phyloP scores from a whole-genome alignment of 805 yeast genomes.

The Torulaspora microellipsoides region DNA sequence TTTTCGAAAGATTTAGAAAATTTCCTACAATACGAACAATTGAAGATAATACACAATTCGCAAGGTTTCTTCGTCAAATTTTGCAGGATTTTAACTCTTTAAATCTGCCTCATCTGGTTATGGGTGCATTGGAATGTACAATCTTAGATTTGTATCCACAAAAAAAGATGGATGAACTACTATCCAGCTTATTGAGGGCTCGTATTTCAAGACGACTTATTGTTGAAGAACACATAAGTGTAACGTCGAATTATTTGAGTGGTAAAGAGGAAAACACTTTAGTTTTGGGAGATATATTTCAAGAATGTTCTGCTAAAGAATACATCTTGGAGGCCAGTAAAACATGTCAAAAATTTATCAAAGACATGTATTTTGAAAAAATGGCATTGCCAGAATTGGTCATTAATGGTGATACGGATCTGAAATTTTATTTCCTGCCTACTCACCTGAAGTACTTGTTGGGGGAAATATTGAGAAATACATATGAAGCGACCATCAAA shows the following conservation, averaged over 20 bases:
- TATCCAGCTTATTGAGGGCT: slow-evolving; percentile 74
- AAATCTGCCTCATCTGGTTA: slow-evolving; percentile 81
- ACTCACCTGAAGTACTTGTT: slow-evolving; percentile 82
- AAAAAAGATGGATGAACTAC: slow-evolving; percentile 60
- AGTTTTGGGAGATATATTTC: slow-evolving; percentile 76
- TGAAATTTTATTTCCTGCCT: slow-evolving; percentile 75
- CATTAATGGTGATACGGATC: slow-evolving; percentile 66
- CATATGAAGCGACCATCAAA: slow-evolving; percentile 73
- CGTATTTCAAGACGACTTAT: slow-evolving; percentile 86
- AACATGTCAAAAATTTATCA: slow-evolving; percentile 48
- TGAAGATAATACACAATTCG: slow-evolving; percentile 72
- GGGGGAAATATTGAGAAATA: slow-evolving; percentile 83
- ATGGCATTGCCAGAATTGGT: slow-evolving; percentile 65
- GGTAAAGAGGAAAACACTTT: slow-evolving; percentile 41
- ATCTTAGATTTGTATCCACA: slow-evolving; percentile 56
- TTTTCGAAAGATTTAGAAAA: slow-evolving; percentile 79
- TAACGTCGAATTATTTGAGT: slow-evolving; percentile 57
- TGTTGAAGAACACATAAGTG: slow-evolving; percentile 84
- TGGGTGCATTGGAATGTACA: slow-evolving; percentile 86
- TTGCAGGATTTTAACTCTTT: slow-evolving; percentile 72
- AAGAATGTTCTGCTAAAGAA: slow-evolving; percentile 68
- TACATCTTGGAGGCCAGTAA: slow-evolving; percentile 55
- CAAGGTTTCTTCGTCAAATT: slow-evolving; percentile 56
- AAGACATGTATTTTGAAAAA: slow-evolving; percentile 46
- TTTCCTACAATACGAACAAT: slow-evolving; percentile 61